These are phyloP conservation scores for Talaromyces sp. DNA, from an alignment of 2,329 filamentous ascomycete genomes.

Conservation along the genomic window DNA sequence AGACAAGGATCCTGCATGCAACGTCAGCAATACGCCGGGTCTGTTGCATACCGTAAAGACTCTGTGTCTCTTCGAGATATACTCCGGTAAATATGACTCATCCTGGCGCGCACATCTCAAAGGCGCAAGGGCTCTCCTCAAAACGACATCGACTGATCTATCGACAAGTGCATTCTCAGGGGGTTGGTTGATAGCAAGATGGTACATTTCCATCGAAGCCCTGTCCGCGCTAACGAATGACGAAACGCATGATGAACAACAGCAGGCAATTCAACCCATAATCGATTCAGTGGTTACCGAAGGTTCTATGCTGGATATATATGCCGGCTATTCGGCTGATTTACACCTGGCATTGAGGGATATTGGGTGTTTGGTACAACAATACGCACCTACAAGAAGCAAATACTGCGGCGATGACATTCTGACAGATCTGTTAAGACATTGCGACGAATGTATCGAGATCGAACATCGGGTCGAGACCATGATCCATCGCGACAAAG, in stretches of 20 bases:
- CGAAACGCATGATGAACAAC: neutral
- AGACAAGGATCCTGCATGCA: neutral
- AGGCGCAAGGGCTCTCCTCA: constrained; percentile 23
- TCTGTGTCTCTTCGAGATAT: constrained; percentile 26
- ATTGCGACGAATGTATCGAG: neutral
- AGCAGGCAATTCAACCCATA: neutral
- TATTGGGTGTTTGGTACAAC: neutral
- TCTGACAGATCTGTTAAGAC: neutral
- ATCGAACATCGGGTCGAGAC: neutral
- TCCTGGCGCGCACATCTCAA: constrained; percentile 26
- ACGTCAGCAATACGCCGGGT: neutral
- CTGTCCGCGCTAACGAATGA: constrained; percentile 21
- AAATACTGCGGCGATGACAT: neutral
- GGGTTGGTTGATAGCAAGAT: constrained; percentile 18
- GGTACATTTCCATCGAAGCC: constrained; percentile 26
- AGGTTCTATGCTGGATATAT: neutral
- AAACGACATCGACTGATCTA: neutral
- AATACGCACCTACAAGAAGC: neutral
- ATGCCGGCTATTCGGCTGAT: neutral
- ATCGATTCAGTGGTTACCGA: neutral
- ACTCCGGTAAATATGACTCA: constrained; percentile 23
- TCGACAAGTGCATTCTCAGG: constrained; percentile 5
- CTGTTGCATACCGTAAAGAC: constrained; percentile 25
- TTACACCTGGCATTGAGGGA: neutral
- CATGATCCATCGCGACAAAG: neutral